Evolutionary conservation across 768 basidiomycete genomes (phyloP), one percentile per base, ranked within the genome.

Genomic region (Lentinula lateritia): DNA sequence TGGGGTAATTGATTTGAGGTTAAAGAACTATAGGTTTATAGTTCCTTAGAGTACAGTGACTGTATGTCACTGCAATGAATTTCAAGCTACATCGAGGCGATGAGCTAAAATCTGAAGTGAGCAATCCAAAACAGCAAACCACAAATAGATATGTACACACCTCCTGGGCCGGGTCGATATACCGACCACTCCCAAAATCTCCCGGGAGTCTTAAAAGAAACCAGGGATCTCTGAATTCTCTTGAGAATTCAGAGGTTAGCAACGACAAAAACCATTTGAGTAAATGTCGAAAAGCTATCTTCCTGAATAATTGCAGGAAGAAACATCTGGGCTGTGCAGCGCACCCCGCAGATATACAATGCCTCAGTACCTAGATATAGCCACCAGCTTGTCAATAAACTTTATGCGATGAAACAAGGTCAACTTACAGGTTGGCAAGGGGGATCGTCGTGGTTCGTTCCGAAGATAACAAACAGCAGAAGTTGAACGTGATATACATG

Each of bases 1-100:
- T 67, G 64, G 65, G 62, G 38, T 66, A 68, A 58, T 66, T 66
- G 41, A 68, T 67, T 67, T 66, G 36, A 61, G 20, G n/a, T 3
- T 1, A 46, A 15, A 5, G n/a, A n/a, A 10, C 42, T 16, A 43
- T 16, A n/a, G 6, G 3, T 7, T 13, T 10, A n/a, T 13, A 43
- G 16, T 18, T 43, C 42, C 42, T 43, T 45, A 7, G 43, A 2
- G 38, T 5, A 39, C 23, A 28, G 28, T 28, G 28, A 28, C 28
- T 2, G 28, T 28, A 28, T 4, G 9, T 39, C 38, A 39, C 38
- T 39, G 38, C 6, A 38, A 38, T 38, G 36, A 38, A 13, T 8
- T 3, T 43, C 12, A 7, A 43, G 42, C 42, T n/a, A 43, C 42
- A 16, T 43, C 42, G 42, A 15, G 42, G 6, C 16, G 42, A 43